Conservation (phyloP, 495 filamentous ascomycete genomes). For the Xylaria sp. region DNA sequence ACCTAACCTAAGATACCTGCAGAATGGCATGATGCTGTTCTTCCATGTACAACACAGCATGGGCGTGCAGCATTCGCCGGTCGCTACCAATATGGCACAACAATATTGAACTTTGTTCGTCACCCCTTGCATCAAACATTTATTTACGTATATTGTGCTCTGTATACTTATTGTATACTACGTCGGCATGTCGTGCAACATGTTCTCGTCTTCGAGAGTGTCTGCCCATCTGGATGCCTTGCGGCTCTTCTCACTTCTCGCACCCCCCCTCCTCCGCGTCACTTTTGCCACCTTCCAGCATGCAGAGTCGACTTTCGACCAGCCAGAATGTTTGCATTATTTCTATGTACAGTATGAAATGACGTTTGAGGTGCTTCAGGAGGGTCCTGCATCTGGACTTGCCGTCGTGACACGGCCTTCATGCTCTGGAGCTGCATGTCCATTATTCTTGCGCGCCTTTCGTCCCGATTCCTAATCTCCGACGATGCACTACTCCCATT, state of each 20-base stretch:
- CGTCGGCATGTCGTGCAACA: constrained; percentile 6
- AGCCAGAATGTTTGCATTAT: neutral
- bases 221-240: constrained; percentile 25
- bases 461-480: neutral
- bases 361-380: constrained; percentile 8
- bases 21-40: neutral
- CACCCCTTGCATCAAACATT: constrained; percentile 4
- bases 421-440: neutral
- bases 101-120: no score
- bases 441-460: neutral
- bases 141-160: no score
- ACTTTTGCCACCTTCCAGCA: constrained; percentile 11
- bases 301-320: neutral
- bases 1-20: no score
- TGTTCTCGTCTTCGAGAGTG: neutral
- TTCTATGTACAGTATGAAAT: no score
- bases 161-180: no score
- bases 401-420: constrained; percentile 5
- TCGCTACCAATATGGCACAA: neutral
- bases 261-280: neutral
- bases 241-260: constrained; percentile 5
- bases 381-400: constrained; percentile 5
- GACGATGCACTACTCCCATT: neutral
- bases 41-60: neutral
- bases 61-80: neutral